Percentiles rank a stretch among this genome's conserved stretches.
phyloP scores from a whole-genome alignment of 306 rosid species.

The Vigna hirtella region DNA sequence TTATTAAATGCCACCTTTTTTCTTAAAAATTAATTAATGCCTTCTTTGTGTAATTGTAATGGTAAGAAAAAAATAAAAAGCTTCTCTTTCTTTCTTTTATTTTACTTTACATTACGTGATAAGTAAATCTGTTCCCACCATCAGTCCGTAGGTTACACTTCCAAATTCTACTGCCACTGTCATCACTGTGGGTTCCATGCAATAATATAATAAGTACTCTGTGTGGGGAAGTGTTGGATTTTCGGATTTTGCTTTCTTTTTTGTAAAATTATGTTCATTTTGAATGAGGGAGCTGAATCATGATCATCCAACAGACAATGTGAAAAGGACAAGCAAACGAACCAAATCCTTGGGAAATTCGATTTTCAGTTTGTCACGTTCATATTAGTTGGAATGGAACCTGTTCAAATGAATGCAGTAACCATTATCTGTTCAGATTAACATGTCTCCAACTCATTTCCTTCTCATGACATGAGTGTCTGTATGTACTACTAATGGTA shows the following conservation, averaged over 20 bases:
- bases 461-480: too few relatives aligned
- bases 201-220: background rate
- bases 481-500: too few relatives aligned
- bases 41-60: background rate
- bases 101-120: too few relatives aligned
- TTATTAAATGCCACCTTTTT: background rate
- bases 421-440: too few relatives aligned
- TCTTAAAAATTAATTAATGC: too few relatives aligned
- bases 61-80: too few relatives aligned
- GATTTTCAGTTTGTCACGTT: background rate
- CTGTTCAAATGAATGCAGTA: too few relatives aligned
- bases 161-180: background rate
- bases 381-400: too few relatives aligned
- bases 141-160: background rate
- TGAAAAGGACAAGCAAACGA: constrained; percentile 36
- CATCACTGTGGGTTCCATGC: background rate
- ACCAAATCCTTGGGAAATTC: constrained; percentile 28
- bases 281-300: background rate
- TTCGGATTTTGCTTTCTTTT: background rate
- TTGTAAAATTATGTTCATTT: background rate
- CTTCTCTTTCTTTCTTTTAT: too few relatives aligned
- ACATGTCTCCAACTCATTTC: too few relatives aligned
- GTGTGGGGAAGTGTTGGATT: background rate
- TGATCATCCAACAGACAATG: constrained; percentile 9
- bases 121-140: background rate